These are phyloP conservation scores for Phlyctochytrium arcticum DNA, from an alignment of 192 early-diverging fungal species.

Conservation along the genomic window DNA sequence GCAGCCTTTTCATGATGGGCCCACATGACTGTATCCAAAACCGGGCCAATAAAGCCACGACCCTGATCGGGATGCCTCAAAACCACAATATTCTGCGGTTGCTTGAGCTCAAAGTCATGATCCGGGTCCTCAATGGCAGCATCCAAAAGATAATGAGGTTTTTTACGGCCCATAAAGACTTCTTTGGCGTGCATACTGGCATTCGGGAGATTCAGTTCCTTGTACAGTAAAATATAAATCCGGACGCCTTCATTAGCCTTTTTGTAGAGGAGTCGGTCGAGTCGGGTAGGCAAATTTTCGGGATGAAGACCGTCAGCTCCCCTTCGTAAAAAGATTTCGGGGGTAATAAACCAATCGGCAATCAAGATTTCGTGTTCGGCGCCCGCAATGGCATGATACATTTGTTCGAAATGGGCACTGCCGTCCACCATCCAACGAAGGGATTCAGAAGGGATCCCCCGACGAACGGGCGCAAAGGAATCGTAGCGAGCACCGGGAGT, in stretches of 20 bases:
- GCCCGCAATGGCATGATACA: conserved; percentile 2
- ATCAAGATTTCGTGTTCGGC: conserved; percentile 31
- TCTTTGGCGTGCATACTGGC: conserved; percentile 25
- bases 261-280: conserved; percentile 73
- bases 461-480: conserved; percentile 72
- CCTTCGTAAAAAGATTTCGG: conserved; percentile 77
- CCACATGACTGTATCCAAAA: conserved; percentile 76
- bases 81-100: conserved; percentile 70
- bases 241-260: conserved; percentile 80
- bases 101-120: conserved; percentile 60
- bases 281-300: conserved; percentile 46
- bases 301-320: conserved; percentile 68
- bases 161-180: conserved; percentile 18
- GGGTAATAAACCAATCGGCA: conserved; percentile 86
- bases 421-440: conserved; percentile 25
- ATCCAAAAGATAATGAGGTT: conserved; percentile 48
- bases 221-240: conserved; percentile 82
- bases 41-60: conserved; percentile 27
- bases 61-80: conserved; percentile 77
- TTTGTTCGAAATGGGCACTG: conserved; percentile 25
- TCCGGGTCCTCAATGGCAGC: conserved; percentile 72
- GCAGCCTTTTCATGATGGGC: conserved; percentile 70
- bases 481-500: conserved; percentile 43
- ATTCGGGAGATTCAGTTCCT: conserved; percentile 62
- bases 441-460: conserved; percentile 1